Conservation (phyloP, 2,329 filamentous ascomycete species). For the Falciphora oryzae region DNA sequence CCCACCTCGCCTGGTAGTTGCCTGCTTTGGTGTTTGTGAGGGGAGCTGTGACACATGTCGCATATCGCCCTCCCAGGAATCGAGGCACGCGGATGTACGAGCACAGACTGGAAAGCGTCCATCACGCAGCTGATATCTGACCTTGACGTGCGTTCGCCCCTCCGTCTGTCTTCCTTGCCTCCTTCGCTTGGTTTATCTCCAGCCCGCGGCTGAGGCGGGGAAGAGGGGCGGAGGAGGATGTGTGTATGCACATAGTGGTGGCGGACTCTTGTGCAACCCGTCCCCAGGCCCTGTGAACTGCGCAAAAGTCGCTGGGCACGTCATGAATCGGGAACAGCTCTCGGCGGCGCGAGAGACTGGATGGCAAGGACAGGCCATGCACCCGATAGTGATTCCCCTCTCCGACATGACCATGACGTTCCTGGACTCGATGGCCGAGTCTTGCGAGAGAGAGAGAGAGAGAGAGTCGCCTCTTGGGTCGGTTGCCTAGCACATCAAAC, state of each 20-base stretch:
- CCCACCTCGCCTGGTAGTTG: neutral
- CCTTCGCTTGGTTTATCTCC: neutral
- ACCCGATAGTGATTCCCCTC: neutral
- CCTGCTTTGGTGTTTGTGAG: neutral
- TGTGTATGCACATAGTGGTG: neutral
- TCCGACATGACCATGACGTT: neutral
- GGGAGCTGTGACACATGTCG: neutral
- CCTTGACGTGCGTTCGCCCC: neutral
- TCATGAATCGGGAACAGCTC: slow-evolving; percentile 1
- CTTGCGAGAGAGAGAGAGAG: neutral
- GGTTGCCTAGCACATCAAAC: neutral
- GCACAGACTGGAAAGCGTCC: neutral
- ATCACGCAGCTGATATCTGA: neutral
- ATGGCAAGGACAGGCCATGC: neutral
- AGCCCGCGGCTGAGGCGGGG: too few relatives aligned
- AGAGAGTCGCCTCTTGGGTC: neutral
- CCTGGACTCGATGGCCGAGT: neutral
- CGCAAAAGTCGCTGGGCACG: neutral
- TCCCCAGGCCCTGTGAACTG: neutral
- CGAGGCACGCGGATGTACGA: neutral
- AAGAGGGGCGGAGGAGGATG: neutral
- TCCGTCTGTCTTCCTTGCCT: neutral
- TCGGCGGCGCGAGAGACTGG: neutral
- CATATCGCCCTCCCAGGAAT: neutral
- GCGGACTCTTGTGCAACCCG: neutral